Evolutionary conservation across 352 stramenopile genomes (phyloP), one percentile per base, ranked within the genome.

Genomic region (Peronospora destructor): DNA sequence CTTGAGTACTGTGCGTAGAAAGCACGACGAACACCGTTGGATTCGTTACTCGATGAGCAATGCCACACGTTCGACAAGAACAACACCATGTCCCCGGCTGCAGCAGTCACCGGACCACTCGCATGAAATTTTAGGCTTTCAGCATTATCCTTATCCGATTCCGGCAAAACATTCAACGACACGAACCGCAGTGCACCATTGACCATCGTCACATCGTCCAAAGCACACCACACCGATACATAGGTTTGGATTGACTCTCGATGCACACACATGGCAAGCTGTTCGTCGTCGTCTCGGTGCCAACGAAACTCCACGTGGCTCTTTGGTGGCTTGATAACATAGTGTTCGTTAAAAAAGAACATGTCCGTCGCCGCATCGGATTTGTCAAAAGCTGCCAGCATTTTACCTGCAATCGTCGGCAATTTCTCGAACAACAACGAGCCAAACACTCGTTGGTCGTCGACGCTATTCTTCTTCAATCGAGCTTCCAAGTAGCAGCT

Each of bases 321-420:
- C 8, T 59, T 44, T 5, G 76, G 65, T 2, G 78, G 78, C 37
- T 90, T 87, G 45, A 86, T 67, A 16, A 90, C 71, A 45, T 84
- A 90, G 46, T 90, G 78, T 47, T 90, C 78, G 42, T 87, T 87
- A 60, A 90, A 87, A 44, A 87, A 86, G n/a, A 64, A 66, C 5
- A 76, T 21, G 21, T 26, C 9, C 6, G 16, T 41, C 3, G 6
- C 11, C 29, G 29, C 32, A 1, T 53, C 26, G 1, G 25, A 19
- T 10, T 54, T 26, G 1, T 38, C 29, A 35, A 17, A 32, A 16
- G 19, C 21, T 38, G 17, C 10, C 39, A 76, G 12, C 9, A 78
- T 17, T 7, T 59, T 45, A 0, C 13, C 26, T n/a, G 43, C 59
- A 13, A 72, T 28, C 2, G 42, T 43, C 17, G 70, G 66, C 6